phyloP scores from a whole-genome alignment of 345 rosid species.

The Cochlearia excelsa region DNA sequence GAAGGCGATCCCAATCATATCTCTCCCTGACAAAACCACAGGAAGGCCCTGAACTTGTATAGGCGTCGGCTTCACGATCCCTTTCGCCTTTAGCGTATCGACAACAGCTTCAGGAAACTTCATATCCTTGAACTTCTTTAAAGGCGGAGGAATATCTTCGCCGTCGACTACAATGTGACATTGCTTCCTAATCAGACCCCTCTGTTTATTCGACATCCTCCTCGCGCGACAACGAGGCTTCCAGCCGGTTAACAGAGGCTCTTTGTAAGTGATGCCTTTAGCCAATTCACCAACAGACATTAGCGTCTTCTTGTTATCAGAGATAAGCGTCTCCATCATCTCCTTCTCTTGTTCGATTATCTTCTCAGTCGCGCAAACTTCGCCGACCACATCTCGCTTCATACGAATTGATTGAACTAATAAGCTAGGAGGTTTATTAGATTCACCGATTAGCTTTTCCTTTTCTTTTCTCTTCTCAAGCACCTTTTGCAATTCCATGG shows the following conservation, averaged over 20 bases:
- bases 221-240: conserved; percentile 58
- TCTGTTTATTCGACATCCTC: conserved; percentile 46
- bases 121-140: conserved; percentile 34
- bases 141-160: conserved; percentile 68
- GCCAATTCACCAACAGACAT: conserved; percentile 29
- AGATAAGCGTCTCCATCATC: conserved; percentile 63
- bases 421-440: conserved; percentile 38
- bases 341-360: conserved; percentile 72
- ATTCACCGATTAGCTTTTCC: conserved; percentile 47
- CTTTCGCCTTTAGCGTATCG: conserved; percentile 57
- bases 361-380: conserved; percentile 64
- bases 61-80: conserved; percentile 77
- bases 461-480: conserved; percentile 59
- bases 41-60: conserved; percentile 88
- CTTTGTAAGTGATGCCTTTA: conserved; percentile 63
- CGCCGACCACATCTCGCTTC: too few species aligned
- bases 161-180: conserved; percentile 79
- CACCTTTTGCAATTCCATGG: conserved; percentile 58
- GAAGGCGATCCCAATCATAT: conserved; percentile 58
- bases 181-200: conserved; percentile 63
- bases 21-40: conserved; percentile 37
- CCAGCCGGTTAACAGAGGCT: conserved; percentile 71
- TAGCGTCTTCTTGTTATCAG: conserved; percentile 51
- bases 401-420: too few species aligned
- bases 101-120: conserved; percentile 59